Base-by-base conservation (phyloP, 495 filamentous ascomycete genomes). In the Annulohypoxylon bovei region DNA sequence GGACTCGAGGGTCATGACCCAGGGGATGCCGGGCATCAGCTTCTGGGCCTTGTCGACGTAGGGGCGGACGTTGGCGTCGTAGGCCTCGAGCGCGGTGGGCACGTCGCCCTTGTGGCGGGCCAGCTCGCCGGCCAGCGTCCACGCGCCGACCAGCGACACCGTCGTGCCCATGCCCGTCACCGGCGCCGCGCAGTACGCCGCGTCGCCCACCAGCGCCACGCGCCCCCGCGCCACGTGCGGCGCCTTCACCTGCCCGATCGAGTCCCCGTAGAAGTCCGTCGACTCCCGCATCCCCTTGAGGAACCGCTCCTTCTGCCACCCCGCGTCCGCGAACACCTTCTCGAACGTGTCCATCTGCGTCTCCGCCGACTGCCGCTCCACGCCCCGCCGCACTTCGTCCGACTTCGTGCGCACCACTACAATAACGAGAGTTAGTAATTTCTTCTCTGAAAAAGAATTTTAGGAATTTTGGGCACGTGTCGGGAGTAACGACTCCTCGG, bases 71-170 rank as follows among this genome's bases (percentile, higher is more conserved):
- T 62, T 76, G 1, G 37, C 40, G 39, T 85, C 81, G 62, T 87
- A 87, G 7, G 56, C 67, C 35, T 75, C 54, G 11, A 85, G 68
- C n/a, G 84, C 84, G 3, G 53, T 53, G 22, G 47, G 33, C 0
- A 75, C 70, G 37, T 66, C 65, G 18, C 50, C 65, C 1, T 72
- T 74, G n/a, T 79, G 59, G 30, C 77, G 78, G 37, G 68, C 74
- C 16, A 89, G 76, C 73, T 88, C 85, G 2, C 85, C 85, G 0
- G 86, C 86, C 1, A 88, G 77, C 2, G 82, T 47, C 68, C 86
- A 88, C 1, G 84, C 81, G 3, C 84, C 84, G 11, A 80, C 71
- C 1, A 88, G 70, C 1, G 78, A 75, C 4, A 74, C 59, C n/a
- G 81, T 81, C 0, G 84, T 87, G 0, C 85, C 86, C 76, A 85